Percentiles rank a stretch among this genome's conserved stretches.
Conservation (phyloP, 2,329 filamentous ascomycete genomes). For the Fusarium subtropicale region DNA sequence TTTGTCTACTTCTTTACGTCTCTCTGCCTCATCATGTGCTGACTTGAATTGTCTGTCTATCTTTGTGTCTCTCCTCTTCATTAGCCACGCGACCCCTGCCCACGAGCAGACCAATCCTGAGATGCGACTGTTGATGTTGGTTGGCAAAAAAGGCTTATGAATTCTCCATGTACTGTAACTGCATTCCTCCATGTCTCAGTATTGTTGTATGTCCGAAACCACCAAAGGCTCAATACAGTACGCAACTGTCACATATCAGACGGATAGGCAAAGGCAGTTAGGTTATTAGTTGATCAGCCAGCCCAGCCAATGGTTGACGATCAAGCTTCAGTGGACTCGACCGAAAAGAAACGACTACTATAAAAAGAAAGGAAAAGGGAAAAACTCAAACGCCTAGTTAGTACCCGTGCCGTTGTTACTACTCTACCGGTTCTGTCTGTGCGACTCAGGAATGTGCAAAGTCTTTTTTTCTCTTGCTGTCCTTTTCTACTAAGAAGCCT, state of each 20-base stretch:
- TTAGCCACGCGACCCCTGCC: conserved; percentile 35
- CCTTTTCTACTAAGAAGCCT: not conserved
- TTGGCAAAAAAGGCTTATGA: not conserved
- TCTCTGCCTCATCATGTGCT: not conserved
- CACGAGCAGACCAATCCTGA: conserved; percentile 22
- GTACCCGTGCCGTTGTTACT: not conserved
- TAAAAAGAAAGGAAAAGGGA: conserved; percentile 3
- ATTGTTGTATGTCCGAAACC: conserved; percentile 16
- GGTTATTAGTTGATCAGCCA: not conserved
- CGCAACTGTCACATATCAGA: conserved; percentile 34
- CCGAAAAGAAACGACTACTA: conserved; percentile 2
- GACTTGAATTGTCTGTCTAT: not conserved
- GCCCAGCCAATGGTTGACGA: conserved; percentile 3
- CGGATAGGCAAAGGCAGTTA: not conserved
- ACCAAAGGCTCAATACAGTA: not conserved
- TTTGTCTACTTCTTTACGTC: not conserved
- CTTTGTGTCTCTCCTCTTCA: conserved; percentile 33
- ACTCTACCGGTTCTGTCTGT: not conserved
- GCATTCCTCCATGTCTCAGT: conserved; percentile 37
- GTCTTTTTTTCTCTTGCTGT: not conserved
- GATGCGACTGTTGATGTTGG: not conserved
- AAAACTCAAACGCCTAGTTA: conserved; percentile 13
- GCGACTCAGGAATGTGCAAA: conserved; percentile 36
- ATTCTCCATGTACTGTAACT: conserved; percentile 12
- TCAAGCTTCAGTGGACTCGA: conserved; percentile 1